phyloP scores from a whole-genome alignment of 768 basidiomycete species.

The Neoboletus magnificus region DNA sequence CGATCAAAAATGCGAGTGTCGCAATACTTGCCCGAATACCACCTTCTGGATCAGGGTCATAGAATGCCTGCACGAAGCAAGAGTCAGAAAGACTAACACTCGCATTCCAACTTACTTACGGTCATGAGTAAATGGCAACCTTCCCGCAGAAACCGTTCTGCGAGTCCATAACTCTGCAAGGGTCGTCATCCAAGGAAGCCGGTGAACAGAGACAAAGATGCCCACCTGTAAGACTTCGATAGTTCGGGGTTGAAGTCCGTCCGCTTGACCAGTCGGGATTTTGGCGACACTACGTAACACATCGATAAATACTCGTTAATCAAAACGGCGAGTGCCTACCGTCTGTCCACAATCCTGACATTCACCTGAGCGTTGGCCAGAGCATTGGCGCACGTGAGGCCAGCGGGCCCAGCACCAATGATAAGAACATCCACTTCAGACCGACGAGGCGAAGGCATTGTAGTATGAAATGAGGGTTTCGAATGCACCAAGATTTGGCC shows the following conservation, averaged over 20 bases:
- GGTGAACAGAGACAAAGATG: not conserved
- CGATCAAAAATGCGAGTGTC: not conserved
- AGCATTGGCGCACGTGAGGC: constrained; percentile 42
- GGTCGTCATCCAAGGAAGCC: not conserved
- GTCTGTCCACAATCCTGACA: constrained; percentile 40
- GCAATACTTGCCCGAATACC: constrained; percentile 50
- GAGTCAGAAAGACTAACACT: not conserved
- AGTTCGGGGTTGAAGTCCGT: constrained; percentile 27
- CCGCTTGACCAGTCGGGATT: constrained; percentile 27
- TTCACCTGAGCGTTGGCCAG: constrained; percentile 36
- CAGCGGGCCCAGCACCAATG: constrained; percentile 42
- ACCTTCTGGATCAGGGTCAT: constrained; percentile 59
- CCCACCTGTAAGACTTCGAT: constrained; percentile 46
- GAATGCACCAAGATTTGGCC: not conserved
- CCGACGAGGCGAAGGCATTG: constrained; percentile 14
- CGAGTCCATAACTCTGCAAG: constrained; percentile 69
- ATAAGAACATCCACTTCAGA: constrained; percentile 40
- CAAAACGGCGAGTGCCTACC: constrained; percentile 21
- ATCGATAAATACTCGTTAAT: not conserved
- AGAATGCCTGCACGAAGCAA: constrained; percentile 55
- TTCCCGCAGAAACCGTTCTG: constrained; percentile 55
- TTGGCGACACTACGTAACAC: constrained; percentile 6
- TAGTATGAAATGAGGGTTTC: not conserved
- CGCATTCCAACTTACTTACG: constrained; percentile 38
- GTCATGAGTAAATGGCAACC: constrained; percentile 65